Conservation (phyloP, 169 alveolate genomes). For the Cryptosporidium andersoni region DNA sequence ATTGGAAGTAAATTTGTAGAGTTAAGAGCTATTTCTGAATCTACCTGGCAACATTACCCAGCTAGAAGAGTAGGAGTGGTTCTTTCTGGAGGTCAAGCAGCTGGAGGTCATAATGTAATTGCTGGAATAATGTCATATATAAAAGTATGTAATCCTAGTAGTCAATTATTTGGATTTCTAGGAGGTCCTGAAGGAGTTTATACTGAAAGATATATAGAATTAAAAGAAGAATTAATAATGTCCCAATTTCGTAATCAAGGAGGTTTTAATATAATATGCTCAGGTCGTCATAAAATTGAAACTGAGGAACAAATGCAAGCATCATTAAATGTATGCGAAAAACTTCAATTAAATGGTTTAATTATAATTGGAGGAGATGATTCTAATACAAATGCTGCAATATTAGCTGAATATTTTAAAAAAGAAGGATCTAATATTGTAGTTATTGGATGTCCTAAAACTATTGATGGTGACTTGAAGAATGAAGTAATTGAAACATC, state of each 20-base stretch:
- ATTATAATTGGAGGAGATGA: conserved; percentile 90
- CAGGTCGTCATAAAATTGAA: conserved; percentile 87
- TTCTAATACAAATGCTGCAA: conserved; percentile 88
- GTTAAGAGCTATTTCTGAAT: conserved; percentile 47
- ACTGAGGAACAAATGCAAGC: conserved; percentile 81
- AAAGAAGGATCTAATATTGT: conserved; percentile 73
- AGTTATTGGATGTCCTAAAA: conserved; percentile 88
- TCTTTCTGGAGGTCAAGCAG: conserved; percentile 87
- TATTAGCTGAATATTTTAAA: conserved; percentile 85
- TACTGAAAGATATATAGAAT: conserved; percentile 81
- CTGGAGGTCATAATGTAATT: conserved; percentile 90
- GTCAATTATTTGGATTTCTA: conserved; percentile 82
- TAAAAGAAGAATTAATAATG: conserved; percentile 77
- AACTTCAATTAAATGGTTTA: conserved; percentile 82
- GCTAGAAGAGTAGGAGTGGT: conserved; percentile 79
- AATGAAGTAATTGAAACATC: conserved; percentile 86
- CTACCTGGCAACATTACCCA: conserved; percentile 46
- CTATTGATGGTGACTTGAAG: conserved; percentile 88
- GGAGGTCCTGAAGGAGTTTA: conserved; percentile 86
- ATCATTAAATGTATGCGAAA: conserved; percentile 77
- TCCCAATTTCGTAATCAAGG: conserved; percentile 81
- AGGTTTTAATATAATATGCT: conserved; percentile 87
- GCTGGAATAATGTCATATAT: conserved; percentile 84
- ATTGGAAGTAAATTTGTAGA: conserved; percentile 4
- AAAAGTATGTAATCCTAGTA: conserved; percentile 78